Evolutionary conservation across 495 filamentous ascomycete genomes (phyloP).

Genomic region (Xanthoparmelia taractica): DNA sequence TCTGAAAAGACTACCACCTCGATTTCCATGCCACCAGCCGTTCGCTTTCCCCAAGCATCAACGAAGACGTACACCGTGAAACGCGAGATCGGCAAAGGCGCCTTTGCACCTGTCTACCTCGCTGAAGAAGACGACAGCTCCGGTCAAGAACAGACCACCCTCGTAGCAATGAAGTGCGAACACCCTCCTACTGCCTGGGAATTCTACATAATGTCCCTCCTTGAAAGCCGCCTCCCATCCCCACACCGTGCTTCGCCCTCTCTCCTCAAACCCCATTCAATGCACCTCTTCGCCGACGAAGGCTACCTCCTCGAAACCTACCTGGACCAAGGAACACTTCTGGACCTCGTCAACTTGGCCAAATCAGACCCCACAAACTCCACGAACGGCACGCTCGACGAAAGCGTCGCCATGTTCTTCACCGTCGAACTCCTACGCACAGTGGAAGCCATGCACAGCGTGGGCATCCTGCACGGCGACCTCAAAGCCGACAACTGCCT

Average conservation of each 20-base stretch:
- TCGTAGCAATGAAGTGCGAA: slow-evolving; percentile 92
- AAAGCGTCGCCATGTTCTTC: slow-evolving; percentile 89
- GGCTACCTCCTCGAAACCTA: slow-evolving; percentile 81
- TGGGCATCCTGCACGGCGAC: slow-evolving; percentile 81
- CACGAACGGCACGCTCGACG: slow-evolving; percentile 60
- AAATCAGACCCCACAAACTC: slow-evolving; percentile 49
- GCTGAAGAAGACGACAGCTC: slow-evolving; percentile 52
- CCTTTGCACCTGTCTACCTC: slow-evolving; percentile 91
- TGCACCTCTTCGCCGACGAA: slow-evolving; percentile 83
- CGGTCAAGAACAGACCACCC: slow-evolving; percentile 45
- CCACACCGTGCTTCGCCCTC: slow-evolving; percentile 61
- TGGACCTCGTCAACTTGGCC: slow-evolving; percentile 85
- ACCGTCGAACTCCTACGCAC: slow-evolving; percentile 85
- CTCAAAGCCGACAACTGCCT: slow-evolving; percentile 94
- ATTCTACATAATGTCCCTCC: slow-evolving; percentile 87
- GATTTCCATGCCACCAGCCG: slow-evolving; percentile 49
- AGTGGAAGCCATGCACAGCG: slow-evolving; percentile 74
- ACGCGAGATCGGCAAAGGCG: slow-evolving; percentile 84
- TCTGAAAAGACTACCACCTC: slow-evolving; percentile 53
- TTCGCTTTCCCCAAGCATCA: slow-evolving; percentile 56
- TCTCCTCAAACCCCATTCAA: slow-evolving; percentile 71
- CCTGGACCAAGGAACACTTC: slow-evolving; percentile 80
- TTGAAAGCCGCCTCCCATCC: slow-evolving; percentile 62
- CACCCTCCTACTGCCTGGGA: slow-evolving; percentile 85
- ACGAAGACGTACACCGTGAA: slow-evolving; percentile 62